Percentiles rank a stretch among this genome's conserved stretches.
These are phyloP conservation scores for Rubroboletus pulcherrimus DNA, from an alignment of 768 basidiomycete species.

Conservation along the genomic window DNA sequence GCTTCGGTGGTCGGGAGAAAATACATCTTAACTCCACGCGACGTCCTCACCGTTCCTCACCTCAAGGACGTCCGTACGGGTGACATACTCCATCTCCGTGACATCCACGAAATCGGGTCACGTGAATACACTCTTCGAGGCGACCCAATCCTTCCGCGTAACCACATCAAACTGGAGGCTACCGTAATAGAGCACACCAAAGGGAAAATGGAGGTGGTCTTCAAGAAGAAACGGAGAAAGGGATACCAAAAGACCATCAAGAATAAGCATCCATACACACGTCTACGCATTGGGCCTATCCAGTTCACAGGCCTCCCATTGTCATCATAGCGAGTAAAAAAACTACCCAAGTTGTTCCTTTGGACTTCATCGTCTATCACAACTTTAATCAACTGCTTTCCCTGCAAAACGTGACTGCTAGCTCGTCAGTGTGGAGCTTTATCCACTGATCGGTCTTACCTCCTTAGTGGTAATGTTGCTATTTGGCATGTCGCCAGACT, in stretches of 20 bases:
- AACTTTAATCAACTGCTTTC: constrained; percentile 1
- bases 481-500: too few species aligned
- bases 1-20: constrained; percentile 83
- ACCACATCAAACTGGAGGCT: constrained; percentile 70
- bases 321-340: constrained; percentile 21
- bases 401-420: neutral
- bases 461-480: too few species aligned
- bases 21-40: constrained; percentile 86
- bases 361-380: neutral
- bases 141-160: constrained; percentile 62
- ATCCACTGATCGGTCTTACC: too few species aligned
- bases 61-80: constrained; percentile 85
- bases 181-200: constrained; percentile 99
- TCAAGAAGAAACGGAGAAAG: constrained; percentile 98
- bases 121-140: constrained; percentile 91
- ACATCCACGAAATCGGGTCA: constrained; percentile 93
- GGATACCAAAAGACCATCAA: constrained; percentile 93
- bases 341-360: neutral
- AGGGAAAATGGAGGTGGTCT: constrained; percentile 82
- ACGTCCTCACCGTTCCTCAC: constrained; percentile 90
- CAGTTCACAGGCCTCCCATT: constrained; percentile 37
- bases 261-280: constrained; percentile 95
- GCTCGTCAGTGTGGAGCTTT: neutral
- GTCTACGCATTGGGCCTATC: constrained; percentile 87
- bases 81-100: constrained; percentile 73